Base-by-base conservation (phyloP, 306 rosid genomes). In the Sechiopsis laciniata region DNA sequence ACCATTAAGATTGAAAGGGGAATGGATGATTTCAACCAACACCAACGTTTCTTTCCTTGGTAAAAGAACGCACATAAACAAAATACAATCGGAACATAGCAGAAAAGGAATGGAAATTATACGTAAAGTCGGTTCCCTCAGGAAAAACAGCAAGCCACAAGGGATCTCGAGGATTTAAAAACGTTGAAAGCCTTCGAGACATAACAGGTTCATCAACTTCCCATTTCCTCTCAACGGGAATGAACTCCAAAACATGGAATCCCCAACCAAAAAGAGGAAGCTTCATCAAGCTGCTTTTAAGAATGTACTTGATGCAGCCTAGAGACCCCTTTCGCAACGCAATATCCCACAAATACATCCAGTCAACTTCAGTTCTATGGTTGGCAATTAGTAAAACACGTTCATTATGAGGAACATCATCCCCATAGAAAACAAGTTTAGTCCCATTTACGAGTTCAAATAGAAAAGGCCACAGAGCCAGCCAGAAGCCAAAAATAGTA, bases 341-440 rank as follows among this genome's bases (percentile, higher is more conserved):
- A 64, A 95, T 90, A 79, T 89, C 80, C 99, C 99, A 95, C 86
- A 95, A 87, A 85, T 89, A 95, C 99, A 95, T 95, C 99, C 99
- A 95, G 80, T 95, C 99, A 60, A 95, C 99, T 83, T 95, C 99
- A 21, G 96, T 95, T 83, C 90, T 85, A 81, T 95, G 99, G 74
- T 95, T 95, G 16, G 99, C 84, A 78, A 95, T 83, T 3, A 95
- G 85, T 75, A 95, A 68, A 79, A 83, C 91, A 37, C 97, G 97
- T 80, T 95, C 99, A 75, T 79, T 82, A 21, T 59, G 76, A 0
- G 99, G 99, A 74, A 95, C 71, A 52, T 54, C 71, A 61, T 91
- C 97, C 24, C 99, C 99, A 22, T 85, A 86, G 75, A 95, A 95
- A 21, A 91, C 78, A 52, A 91, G 90, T 83, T 83, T 86, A 22